Conservation (phyloP, 2,329 filamentous ascomycete species). For the Microdochium bolleyi region DNA sequence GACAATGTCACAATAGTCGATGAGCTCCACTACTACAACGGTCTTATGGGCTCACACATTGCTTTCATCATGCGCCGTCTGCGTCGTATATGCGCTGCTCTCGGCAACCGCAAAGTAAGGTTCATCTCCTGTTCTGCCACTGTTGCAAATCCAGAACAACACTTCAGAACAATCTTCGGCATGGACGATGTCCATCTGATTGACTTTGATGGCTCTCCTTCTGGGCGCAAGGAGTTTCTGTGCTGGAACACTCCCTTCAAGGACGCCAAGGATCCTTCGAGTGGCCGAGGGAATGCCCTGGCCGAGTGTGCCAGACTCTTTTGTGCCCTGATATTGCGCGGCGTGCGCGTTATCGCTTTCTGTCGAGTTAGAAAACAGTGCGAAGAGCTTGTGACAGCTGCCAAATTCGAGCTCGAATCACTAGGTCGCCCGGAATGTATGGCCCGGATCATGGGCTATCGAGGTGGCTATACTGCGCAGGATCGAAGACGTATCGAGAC, state of each 20-base stretch:
- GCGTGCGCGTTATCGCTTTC: slow-evolving; percentile 88
- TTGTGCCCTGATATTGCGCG: slow-evolving; percentile 79
- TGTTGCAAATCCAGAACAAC: slow-evolving; percentile 82
- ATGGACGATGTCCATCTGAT: slow-evolving; percentile 72
- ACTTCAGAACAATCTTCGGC: slow-evolving; percentile 93
- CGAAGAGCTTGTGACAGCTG: slow-evolving; percentile 72
- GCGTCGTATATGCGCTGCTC: slow-evolving; percentile 77
- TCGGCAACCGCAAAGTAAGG: slow-evolving; percentile 77
- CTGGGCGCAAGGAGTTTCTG: slow-evolving; percentile 86
- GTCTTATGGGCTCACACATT: slow-evolving; percentile 87
- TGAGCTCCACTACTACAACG: slow-evolving; percentile 94
- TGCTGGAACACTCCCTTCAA: slow-evolving; percentile 98
- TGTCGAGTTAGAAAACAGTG: slow-evolving; percentile 83
- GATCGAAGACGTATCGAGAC: slow-evolving; percentile 82
- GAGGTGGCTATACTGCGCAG: slow-evolving; percentile 88
- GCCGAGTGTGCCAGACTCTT: slow-evolving; percentile 85
- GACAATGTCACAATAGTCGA: slow-evolving; percentile 40
- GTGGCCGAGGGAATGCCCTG: slow-evolving; percentile 75
- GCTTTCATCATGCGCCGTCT: slow-evolving; percentile 90
- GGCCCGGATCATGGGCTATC: slow-evolving; percentile 84
- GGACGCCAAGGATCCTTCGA: slow-evolving; percentile 78
- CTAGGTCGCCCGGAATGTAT: slow-evolving; percentile 70
- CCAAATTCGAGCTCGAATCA: slow-evolving; percentile 67
- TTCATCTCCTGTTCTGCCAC: slow-evolving; percentile 97
- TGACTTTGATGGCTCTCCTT: slow-evolving; percentile 88